Conservation (phyloP, 108 stramenopile genomes). For the Skeletonema costatum region DNA sequence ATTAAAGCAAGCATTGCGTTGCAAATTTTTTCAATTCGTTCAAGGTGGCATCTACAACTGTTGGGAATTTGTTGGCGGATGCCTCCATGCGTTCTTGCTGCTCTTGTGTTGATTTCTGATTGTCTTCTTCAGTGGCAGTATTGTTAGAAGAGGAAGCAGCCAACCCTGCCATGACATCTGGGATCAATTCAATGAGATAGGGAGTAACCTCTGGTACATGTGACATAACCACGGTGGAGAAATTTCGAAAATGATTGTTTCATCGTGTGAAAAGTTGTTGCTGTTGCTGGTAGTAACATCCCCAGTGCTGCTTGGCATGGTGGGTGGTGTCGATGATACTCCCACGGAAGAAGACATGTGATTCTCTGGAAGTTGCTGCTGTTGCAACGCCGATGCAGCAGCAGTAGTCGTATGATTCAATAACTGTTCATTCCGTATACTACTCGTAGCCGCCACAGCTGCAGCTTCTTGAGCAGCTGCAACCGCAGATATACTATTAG, state of each 20-base stretch:
- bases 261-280: neutral
- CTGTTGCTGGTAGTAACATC: neutral
- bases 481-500: no score
- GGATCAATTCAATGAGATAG: constrained; percentile 12
- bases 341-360: no score
- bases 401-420: no score
- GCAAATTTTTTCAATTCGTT: neutral
- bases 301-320: neutral
- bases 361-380: neutral
- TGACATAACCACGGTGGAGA: constrained; percentile 7
- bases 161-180: neutral
- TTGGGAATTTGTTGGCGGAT: neutral
- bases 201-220: constrained; percentile 32
- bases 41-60: neutral
- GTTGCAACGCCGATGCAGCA: neutral
- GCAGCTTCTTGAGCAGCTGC: no score
- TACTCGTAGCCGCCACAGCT: no score
- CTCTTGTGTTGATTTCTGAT: neutral
- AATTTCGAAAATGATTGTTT: constrained; percentile 21
- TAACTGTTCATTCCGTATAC: no score
- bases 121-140: neutral
- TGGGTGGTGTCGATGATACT: neutral
- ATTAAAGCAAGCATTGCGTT: neutral
- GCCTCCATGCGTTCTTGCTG: neutral
- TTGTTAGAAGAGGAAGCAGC: no score